phyloP scores from a whole-genome alignment of 352 stramenopile genomes.

The Globisporangium viniferum region DNA sequence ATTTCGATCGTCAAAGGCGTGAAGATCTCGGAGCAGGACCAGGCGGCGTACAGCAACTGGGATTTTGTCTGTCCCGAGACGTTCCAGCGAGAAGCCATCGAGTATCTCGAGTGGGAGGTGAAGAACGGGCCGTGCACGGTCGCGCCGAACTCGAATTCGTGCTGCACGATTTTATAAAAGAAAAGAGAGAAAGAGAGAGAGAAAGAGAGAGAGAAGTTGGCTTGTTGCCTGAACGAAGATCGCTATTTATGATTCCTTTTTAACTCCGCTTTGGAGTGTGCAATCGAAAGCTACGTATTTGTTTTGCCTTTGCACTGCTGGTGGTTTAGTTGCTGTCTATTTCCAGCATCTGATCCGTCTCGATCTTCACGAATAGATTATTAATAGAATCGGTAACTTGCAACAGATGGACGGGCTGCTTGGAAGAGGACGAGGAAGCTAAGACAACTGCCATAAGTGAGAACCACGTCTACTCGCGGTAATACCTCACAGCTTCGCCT shows the following conservation, averaged over 20 bases:
- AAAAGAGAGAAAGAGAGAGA: not conserved
- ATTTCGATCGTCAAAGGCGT: constrained; percentile 67
- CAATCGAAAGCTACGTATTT: not conserved
- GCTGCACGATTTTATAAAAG: constrained; percentile 58
- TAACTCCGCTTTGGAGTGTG: not conserved
- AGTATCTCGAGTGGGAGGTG: constrained; percentile 82
- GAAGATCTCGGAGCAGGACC: constrained; percentile 68
- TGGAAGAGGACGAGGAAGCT: no score
- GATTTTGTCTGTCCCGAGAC: constrained; percentile 73
- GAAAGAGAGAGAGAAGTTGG: no score
- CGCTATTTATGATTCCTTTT: not conserved
- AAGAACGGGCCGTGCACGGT: constrained; percentile 75
- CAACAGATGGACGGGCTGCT: no score
- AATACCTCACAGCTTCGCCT: no score
- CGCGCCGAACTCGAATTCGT: constrained; percentile 54
- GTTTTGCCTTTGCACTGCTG: not conserved
- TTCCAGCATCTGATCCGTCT: no score
- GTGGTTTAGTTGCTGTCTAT: no score
- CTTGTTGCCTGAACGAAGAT: not conserved
- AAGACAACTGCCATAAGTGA: no score
- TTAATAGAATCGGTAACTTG: no score
- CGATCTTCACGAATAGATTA: no score
- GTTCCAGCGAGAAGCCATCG: constrained; percentile 78
- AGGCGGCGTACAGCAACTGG: constrained; percentile 67
- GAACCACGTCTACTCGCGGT: no score